Percentiles rank a stretch among this genome's conserved stretches.
Evolutionary conservation across 2,329 filamentous ascomycete species (phyloP).

Genomic region (Sporothrix brasiliensis): DNA sequence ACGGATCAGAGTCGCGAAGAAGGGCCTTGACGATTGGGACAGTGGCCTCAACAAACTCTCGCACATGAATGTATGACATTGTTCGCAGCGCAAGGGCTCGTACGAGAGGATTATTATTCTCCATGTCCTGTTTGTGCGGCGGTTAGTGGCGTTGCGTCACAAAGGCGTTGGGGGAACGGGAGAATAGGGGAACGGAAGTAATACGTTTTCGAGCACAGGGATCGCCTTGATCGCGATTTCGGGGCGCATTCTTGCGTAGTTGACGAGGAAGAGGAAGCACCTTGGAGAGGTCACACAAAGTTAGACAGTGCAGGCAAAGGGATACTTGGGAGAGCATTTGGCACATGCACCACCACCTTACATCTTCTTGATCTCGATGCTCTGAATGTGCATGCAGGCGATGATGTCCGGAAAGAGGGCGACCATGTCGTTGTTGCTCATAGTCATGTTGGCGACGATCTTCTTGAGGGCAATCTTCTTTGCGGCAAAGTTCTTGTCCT

Average conservation of each 20-base stretch:
- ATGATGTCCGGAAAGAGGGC: constrained; percentile 95
- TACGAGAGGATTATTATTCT: constrained; percentile 88
- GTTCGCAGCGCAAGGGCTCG: constrained; percentile 89
- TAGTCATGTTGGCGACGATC: constrained; percentile 99
- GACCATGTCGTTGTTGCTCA: constrained; percentile 99
- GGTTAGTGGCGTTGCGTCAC: not conserved
- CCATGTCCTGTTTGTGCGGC: constrained; percentile 70
- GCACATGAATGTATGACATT: constrained; percentile 96
- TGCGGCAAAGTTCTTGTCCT: constrained; percentile 91
- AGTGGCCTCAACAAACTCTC: constrained; percentile 91
- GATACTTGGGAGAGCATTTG: not conserved
- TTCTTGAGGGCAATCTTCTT: constrained; percentile 99
- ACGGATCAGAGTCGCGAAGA: constrained; percentile 85
- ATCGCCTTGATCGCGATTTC: constrained; percentile 93
- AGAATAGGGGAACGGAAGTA: constrained; percentile 36
- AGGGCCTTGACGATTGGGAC: constrained; percentile 81
- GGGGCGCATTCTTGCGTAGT: constrained; percentile 92
- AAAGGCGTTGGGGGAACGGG: not conserved
- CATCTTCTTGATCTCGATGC: constrained; percentile 99
- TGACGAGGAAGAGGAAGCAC: constrained; percentile 97
- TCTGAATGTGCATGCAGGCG: constrained; percentile 90
- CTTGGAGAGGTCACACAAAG: constrained; percentile 50
- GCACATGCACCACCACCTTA: constrained; percentile 49
- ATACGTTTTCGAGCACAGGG: constrained; percentile 78
- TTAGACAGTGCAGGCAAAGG: not conserved